phyloP scores from a whole-genome alignment of 345 rosid species.

The Geranium brycei region DNA sequence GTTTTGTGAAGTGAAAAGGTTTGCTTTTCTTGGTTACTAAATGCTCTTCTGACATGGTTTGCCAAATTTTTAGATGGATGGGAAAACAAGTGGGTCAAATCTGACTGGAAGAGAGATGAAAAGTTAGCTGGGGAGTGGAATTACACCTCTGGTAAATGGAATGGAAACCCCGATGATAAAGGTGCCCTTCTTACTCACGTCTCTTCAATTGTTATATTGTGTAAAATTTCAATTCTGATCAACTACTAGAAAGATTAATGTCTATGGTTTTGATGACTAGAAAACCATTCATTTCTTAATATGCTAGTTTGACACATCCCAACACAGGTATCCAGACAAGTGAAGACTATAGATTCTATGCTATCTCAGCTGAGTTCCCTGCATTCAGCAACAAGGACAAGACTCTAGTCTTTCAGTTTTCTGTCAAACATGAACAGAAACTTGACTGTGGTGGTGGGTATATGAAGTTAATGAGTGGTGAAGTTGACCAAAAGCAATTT shows the following conservation, averaged over 20 bases:
- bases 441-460: conserved; percentile 99
- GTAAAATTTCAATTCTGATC: background rate
- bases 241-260: too few species aligned
- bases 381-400: conserved; percentile 83
- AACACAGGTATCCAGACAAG: conserved; percentile 86
- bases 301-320: background rate
- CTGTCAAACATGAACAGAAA: conserved; percentile 98
- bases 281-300: background rate
- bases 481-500: conserved; percentile 83
- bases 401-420: conserved; percentile 86
- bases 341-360: conserved; percentile 94
- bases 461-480: conserved; percentile 88
- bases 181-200: conserved; percentile 25
- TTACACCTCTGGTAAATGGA: conserved; percentile 87
- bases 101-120: conserved; percentile 93
- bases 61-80: conserved; percentile 56
- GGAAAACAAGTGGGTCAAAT: conserved; percentile 89
- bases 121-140: conserved; percentile 84
- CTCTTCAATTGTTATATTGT: background rate
- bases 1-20: too few species aligned
- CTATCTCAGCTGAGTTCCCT: conserved; percentile 91
- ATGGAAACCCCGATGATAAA: conserved; percentile 73
- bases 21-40: background rate
- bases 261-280: background rate
- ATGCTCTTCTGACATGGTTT: background rate